Base-by-base conservation (phyloP, 495 filamentous ascomycete genomes). In the Pseudoneurospora amorphoporcata region DNA sequence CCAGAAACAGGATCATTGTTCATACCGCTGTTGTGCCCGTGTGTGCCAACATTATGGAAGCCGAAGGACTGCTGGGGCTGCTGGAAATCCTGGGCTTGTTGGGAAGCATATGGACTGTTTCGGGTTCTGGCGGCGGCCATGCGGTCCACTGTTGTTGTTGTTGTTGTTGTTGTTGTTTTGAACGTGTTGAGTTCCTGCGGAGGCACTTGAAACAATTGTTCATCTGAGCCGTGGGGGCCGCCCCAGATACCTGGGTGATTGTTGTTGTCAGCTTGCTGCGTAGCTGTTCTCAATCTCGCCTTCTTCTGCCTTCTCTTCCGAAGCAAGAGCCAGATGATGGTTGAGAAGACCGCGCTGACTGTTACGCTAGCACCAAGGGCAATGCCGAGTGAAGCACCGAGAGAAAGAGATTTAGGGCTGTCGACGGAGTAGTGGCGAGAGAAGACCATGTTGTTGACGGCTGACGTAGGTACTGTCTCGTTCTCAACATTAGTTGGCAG, bases 391-490 rank as follows among this genome's bases (percentile, higher is more conserved):
- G 35, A 32, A 35, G 10, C 14, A 37, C 29, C 53, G 7, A 37
- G 3, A 4, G 53, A 65, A 65, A 65, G 53, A 29, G 12, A 12
- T 8, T 9, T 29, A 12, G 68, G 3, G 6, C 72, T 69, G 17
- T 38, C 73, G 8, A 78, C 78, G 4, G 74, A 73, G 23, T 74
- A 79, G 17, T 73, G 72, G 75, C 77, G 78, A 29, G 78, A 74
- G 73, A 74, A 79, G 14, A 78, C 72, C 39, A 79, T 73, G 73
- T 78, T 80, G 73, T 77, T 72, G 14, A 79, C 74, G 43, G 79
- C 79, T 3, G 76, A 77, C 2, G 76, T 80, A 19, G 76, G 75
- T 65, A 69, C 74, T 17, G 69, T 53, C 16, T 39, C 74, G 38
- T 73, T 71, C 9, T 58, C 47, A 23, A 37, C 35, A 37, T 37